phyloP scores from a whole-genome alignment of 495 filamentous ascomycete genomes.

The Apodospora peruviana region DNA sequence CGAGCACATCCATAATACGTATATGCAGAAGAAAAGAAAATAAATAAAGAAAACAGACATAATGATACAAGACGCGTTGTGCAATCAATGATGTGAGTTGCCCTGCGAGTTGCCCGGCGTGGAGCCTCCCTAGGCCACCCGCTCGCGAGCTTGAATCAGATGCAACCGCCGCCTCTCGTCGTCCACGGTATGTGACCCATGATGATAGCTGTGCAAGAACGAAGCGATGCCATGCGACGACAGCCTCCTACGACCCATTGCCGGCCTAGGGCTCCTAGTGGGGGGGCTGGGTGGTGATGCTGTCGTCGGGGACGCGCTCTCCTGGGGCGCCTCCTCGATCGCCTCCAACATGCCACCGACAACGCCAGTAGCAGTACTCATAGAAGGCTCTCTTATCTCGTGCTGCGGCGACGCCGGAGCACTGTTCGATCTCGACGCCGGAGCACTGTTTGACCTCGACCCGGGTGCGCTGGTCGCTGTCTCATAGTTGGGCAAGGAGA shows the following conservation, averaged over 20 bases:
- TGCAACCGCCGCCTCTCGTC: constrained; percentile 22
- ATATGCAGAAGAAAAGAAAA: too few relatives aligned
- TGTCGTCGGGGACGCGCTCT: too few relatives aligned
- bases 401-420: not conserved
- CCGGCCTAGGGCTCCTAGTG: not conserved
- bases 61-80: too few relatives aligned
- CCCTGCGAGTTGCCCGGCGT: too few relatives aligned
- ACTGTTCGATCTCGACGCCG: constrained; percentile 18
- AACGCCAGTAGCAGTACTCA: not conserved
- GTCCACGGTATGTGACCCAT: constrained; percentile 4
- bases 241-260: constrained; percentile 11
- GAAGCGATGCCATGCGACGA: constrained; percentile 2
- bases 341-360: too few relatives aligned
- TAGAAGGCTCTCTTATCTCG: not conserved
- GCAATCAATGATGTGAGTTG: too few relatives aligned
- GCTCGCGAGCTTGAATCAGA: constrained; percentile 22
- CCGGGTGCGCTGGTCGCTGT: constrained; percentile 35
- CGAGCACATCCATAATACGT: too few relatives aligned
- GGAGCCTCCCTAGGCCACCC: constrained; percentile 15
- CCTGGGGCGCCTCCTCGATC: not conserved
- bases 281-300: too few relatives aligned
- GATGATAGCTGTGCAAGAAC: constrained; percentile 4
- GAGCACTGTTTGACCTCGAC: constrained; percentile 17
- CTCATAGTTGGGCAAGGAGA: constrained; percentile 34
- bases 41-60: too few relatives aligned